Base-by-base conservation (phyloP, 805 yeast species). In the Cyberlindnera xylosilytica region DNA sequence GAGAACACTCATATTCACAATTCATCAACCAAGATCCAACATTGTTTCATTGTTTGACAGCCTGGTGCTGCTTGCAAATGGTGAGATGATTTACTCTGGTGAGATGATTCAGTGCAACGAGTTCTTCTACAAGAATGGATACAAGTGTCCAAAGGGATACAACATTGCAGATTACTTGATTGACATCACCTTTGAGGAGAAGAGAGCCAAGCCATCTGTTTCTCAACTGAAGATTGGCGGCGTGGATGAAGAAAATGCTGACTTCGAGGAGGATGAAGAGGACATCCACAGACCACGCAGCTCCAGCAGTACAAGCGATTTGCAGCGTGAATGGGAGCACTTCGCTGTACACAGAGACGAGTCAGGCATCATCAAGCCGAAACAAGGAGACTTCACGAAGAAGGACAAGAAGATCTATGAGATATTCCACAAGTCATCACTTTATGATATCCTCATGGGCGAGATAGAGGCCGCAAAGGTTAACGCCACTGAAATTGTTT, bases 1-100 rank as follows among this genome's bases (percentile, higher is more conserved):
- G 46, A 79, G 98, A 59, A 91, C 99, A 0, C 80, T 93, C 37
- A 78, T 93, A 2, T 84, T 93, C 60, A 88, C 99, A 0, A 93
- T 93, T 51, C 99, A 93, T 66, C 99, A 93, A 61, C 99, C 99
- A 10, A 75, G 99, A 57, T 87, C 97, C 44, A 93, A 93, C 58
- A 91, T 93, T 60, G 97, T 93, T 26, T 82, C 96, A 0, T 66
- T 87, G 44, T 93, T 93, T 63, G 97, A 91, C 58, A 82, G 83
- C 54, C 72, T 93, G 37, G 63, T 91, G 2, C 68, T 93, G 38
- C 70, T 93, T 40, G 83, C 96, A 20, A 84, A 84, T 49, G 98
- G 99, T 46, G 80, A 81, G 50, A 68, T 88, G 61, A 83, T 90
- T 2, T 93, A 85, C 58, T 87, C 96, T 0, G 99, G 99, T 15